Conservation (phyloP, 176 grass and related monocot species). For the Lolium rigidum region DNA sequence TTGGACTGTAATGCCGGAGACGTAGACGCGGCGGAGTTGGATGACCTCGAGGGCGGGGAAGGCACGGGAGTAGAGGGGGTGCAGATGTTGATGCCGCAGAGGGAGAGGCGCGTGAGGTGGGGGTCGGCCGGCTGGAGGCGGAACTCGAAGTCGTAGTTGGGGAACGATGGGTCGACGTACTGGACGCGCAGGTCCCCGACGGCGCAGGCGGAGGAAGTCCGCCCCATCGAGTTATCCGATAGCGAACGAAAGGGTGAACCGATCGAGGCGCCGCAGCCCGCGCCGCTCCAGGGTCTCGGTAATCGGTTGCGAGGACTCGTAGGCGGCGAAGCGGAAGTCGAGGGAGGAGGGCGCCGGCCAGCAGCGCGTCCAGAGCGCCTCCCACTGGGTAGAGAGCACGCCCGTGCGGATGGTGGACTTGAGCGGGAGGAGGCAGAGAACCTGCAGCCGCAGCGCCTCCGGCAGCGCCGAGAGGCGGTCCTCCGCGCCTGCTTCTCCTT, state of each 20-base stretch:
- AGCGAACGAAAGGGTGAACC: slow-evolving; percentile 38
- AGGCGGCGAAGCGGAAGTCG: background rate
- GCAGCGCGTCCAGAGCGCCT: slow-evolving; percentile 14
- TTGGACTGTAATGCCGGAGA: background rate
- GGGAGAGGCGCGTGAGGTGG: slow-evolving; percentile 33
- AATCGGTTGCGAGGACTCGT: background rate
- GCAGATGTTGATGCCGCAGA: background rate
- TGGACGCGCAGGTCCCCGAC: slow-evolving; percentile 52
- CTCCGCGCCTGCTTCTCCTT: background rate
- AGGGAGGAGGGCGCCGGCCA: slow-evolving; percentile 34
- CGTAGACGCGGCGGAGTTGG: slow-evolving; percentile 3
- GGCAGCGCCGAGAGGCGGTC: slow-evolving; percentile 11
- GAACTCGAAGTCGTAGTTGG: background rate
- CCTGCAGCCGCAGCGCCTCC: background rate
- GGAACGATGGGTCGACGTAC: background rate
- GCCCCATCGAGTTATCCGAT: background rate
- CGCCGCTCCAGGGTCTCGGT: background rate
- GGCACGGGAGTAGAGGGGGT: background rate
- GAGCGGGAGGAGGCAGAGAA: slow-evolving; percentile 1
- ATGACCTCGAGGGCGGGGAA: slow-evolving; percentile 34
- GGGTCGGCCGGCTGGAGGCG: slow-evolving; percentile 22
- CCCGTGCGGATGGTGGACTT: slow-evolving; percentile 34
- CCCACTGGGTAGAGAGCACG: slow-evolving; percentile 11
- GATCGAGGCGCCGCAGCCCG: slow-evolving; percentile 16
- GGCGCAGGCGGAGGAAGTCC: background rate